Evolutionary conservation across 331 rosid genomes (phyloP).

Genomic region (Rhamnella rubrinervis): DNA sequence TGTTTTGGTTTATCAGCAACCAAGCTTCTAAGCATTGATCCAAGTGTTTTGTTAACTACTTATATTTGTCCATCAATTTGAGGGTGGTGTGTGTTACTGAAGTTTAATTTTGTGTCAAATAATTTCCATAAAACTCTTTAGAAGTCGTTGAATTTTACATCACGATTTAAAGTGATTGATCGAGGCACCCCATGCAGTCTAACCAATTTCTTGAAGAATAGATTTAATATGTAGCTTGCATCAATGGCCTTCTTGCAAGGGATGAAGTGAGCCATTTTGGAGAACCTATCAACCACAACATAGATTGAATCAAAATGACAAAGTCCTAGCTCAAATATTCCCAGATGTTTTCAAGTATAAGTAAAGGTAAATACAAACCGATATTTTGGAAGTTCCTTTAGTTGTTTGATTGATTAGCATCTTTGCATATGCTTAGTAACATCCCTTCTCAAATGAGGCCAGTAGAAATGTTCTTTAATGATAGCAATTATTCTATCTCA

Average conservation of each 20-base stretch:
- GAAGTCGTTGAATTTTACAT: background rate
- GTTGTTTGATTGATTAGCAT: background rate
- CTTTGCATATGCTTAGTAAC: background rate
- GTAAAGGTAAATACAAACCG: background rate
- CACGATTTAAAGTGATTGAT: background rate
- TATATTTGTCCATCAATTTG: background rate
- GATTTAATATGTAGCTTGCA: background rate
- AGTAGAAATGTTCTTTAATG: no score
- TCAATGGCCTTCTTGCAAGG: background rate
- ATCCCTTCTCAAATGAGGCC: background rate
- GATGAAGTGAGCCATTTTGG: background rate
- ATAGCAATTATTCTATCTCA: no score
- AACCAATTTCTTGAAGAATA: background rate
- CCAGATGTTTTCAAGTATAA: background rate
- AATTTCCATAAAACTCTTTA: background rate
- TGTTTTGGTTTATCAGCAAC: no score
- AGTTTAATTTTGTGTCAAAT: background rate
- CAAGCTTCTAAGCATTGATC: background rate
- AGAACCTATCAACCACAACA: background rate
- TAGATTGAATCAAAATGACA: background rate
- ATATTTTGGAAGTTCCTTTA: background rate
- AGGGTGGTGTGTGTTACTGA: background rate
- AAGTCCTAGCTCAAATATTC: background rate
- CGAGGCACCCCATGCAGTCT: background rate
- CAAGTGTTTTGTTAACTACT: background rate